Evolutionary conservation across 2,329 filamentous ascomycete genomes (phyloP).

Genomic region (Arachnomyces sp.): DNA sequence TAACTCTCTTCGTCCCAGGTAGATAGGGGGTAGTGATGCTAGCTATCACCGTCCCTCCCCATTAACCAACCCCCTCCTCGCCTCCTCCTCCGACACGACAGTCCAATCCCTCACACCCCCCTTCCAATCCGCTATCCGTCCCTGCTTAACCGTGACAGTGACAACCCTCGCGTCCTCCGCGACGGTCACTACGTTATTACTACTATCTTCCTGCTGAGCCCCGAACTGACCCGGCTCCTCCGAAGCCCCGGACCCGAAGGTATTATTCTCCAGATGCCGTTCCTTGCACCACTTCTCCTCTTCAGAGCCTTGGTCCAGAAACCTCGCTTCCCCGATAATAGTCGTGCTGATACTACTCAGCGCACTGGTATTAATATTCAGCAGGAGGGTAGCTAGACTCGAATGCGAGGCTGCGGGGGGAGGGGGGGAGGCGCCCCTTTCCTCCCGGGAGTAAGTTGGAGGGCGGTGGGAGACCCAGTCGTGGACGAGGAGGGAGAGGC

Average conservation of each 20-base stretch:
- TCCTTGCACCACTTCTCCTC: conserved; percentile 79
- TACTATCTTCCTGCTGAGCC: conserved; percentile 39
- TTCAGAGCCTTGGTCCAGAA: conserved; percentile 64
- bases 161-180: conserved; percentile 76
- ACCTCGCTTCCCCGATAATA: conserved; percentile 76
- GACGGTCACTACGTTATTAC: conserved; percentile 57
- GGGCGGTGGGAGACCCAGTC: conserved; percentile 95
- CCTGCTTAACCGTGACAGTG: conserved; percentile 72
- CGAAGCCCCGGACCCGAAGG: conserved; percentile 53
- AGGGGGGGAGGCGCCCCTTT: conserved; percentile 56
- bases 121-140: conserved; percentile 89
- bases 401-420: conserved; percentile 56
- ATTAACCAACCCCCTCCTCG: conserved; percentile 21
- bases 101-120: conserved; percentile 79
- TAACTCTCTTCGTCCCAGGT: not conserved
- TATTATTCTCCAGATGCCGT: conserved; percentile 85
- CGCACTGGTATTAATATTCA: conserved; percentile 84
- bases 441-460: conserved; percentile 55
- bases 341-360: conserved; percentile 85
- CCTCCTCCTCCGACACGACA: conserved; percentile 29
- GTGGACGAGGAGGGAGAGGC: conserved; percentile 89
- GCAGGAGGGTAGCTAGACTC: conserved; percentile 70
- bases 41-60: too few relatives aligned
- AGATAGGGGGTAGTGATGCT: too few relatives aligned
- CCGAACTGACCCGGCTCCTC: conserved; percentile 42